Percentiles rank a stretch among this genome's conserved stretches.
These are phyloP conservation scores for Lagenidium sp. DNA, from an alignment of 352 stramenopile species.

Conservation along the genomic window DNA sequence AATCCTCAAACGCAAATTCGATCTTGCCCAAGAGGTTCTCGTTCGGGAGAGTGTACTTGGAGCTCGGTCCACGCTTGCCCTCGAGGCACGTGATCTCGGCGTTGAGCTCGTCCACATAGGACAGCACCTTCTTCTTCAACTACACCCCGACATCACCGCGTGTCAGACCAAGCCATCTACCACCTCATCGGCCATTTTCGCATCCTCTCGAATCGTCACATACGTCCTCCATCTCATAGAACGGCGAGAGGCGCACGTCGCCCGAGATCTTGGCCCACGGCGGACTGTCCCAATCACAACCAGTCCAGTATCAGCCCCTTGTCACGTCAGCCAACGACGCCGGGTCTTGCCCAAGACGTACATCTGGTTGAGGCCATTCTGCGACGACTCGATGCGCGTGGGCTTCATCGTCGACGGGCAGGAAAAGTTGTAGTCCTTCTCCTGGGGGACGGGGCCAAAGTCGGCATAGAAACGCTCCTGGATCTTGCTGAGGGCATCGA, in stretches of 20 bases:
- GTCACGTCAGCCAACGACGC: too few species aligned
- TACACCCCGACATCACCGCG: too few species aligned
- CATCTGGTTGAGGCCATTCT: slow-evolving; percentile 81
- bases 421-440: slow-evolving; percentile 89
- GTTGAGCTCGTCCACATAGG: slow-evolving; percentile 86
- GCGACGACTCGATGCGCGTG: slow-evolving; percentile 70
- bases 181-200: too few species aligned
- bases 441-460: slow-evolving; percentile 73
- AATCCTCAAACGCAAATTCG: slow-evolving; percentile 79
- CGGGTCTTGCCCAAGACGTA: too few species aligned
- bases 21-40: slow-evolving; percentile 79
- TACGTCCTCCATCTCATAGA: slow-evolving; percentile 89
- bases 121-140: slow-evolving; percentile 62
- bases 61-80: slow-evolving; percentile 77
- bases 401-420: slow-evolving; percentile 85
- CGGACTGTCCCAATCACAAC: too few species aligned
- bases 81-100: slow-evolving; percentile 72
- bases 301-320: slow-evolving; percentile 8
- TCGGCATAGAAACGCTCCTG: slow-evolving; percentile 88
- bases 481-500: slow-evolving; percentile 79
- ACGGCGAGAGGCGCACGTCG: slow-evolving; percentile 87
- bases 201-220: too few species aligned
- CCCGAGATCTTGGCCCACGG: slow-evolving; percentile 86
- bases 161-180: too few species aligned
- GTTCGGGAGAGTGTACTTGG: slow-evolving; percentile 85